Evolutionary conservation across 768 basidiomycete species (phyloP).

Genomic region (Lentinus tigrinus): DNA sequence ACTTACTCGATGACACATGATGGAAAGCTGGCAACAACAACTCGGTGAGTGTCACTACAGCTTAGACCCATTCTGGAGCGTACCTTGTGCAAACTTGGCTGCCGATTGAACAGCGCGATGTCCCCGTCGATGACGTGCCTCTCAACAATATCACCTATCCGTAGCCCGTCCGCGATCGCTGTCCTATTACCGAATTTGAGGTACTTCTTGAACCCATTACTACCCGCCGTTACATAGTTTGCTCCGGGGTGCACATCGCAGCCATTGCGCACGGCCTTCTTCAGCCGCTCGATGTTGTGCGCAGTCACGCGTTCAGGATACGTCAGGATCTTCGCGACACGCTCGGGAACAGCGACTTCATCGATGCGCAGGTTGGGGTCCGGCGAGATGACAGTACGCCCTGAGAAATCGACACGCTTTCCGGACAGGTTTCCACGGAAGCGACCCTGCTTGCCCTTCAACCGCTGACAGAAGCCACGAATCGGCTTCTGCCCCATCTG

Average conservation of each 20-base stretch:
- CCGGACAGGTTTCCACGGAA: constrained; percentile 98
- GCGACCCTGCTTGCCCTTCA: constrained; percentile 98
- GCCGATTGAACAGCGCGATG: constrained; percentile 96
- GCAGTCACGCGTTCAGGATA: constrained; percentile 94
- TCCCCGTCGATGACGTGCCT: constrained; percentile 94
- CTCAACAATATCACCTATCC: constrained; percentile 91
- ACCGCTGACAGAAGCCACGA: constrained; percentile 93
- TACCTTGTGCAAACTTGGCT: constrained; percentile 96
- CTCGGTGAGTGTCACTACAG: not conserved
- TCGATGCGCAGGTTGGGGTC: constrained; percentile 99
- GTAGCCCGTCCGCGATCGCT: constrained; percentile 77
- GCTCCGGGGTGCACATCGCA: constrained; percentile 92
- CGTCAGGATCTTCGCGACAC: constrained; percentile 91
- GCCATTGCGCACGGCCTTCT: constrained; percentile 81
- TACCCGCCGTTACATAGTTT: constrained; percentile 85
- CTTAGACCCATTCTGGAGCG: constrained; percentile 2
- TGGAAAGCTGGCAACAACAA: constrained; percentile 64
- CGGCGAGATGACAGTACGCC: constrained; percentile 96
- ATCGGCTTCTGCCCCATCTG: constrained; percentile 91
- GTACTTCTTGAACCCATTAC: constrained; percentile 82
- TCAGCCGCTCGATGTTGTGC: constrained; percentile 81
- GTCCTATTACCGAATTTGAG: constrained; percentile 82
- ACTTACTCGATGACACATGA: constrained; percentile 94
- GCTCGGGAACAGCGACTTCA: constrained; percentile 96
- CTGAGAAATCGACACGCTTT: constrained; percentile 98